Base-by-base conservation (phyloP, 768 basidiomycete genomes). In the Amanita rimosa region DNA sequence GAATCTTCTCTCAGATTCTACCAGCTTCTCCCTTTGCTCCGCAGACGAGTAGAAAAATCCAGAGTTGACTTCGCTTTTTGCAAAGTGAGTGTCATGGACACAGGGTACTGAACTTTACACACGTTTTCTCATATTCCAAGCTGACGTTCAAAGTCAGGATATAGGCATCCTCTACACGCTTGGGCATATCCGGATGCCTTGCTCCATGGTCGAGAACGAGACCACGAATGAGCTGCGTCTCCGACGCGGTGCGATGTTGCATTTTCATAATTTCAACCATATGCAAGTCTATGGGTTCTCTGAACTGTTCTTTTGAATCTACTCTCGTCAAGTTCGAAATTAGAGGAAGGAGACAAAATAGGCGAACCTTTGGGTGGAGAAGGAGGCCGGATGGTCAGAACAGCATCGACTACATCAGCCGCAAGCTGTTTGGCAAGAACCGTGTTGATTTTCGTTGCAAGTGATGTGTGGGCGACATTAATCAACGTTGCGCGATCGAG, bases 261-360 rank as follows among this genome's bases (percentile, higher is more conserved):
- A 99, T 99, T 72, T 98, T 98, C 96, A 98, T 98, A 53, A 98
- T 83, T 69, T 99, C 96, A 45, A 99, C 72, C 96, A 99, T 99
- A 69, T 98, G 95, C 49, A 99, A 73, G 71, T 99, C 96, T 61
- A 98, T 94, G 44, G 94, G 92, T 57, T 93, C 83, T 46, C 75
- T 76, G 74, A 79, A 85, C 56, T 81, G 79, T 60, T 85, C 81
- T 53, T 71, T 68, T 16, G 75, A 64, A 53, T 77, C 80, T 85
- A 55, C 46, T 49, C 49, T 53, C 55, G 53, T 57, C 38, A 49
- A 56, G 56, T 46, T 35, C 29, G 31, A n/a, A 14, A 52, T 26
- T n/a, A 27, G 6, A 13, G 29, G 29, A 27, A 43, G 16, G n/a
- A 43, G 7, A 11, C 6, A 22, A 41, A 22, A n/a, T 16, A 13